Evolutionary conservation across 352 stramenopile species (phyloP).

Genomic region (Phytopythium boreale): DNA sequence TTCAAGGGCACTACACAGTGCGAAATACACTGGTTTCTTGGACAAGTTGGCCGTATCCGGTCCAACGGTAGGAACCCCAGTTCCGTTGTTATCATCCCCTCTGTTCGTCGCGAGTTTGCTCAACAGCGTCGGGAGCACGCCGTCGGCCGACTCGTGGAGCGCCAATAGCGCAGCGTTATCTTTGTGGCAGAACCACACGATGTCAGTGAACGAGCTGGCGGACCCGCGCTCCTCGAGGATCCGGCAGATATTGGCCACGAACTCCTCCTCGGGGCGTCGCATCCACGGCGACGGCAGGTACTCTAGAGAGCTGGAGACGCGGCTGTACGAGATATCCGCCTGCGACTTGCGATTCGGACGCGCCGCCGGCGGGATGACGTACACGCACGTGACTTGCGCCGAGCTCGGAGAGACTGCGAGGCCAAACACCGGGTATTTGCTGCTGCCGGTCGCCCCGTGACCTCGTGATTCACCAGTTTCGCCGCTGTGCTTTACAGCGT

Average conservation of each 20-base stretch:
- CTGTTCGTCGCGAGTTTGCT: constrained; percentile 47
- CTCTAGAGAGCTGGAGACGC: constrained; percentile 69
- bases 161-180: constrained; percentile 60
- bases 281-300: constrained; percentile 63
- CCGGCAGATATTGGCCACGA: constrained; percentile 47
- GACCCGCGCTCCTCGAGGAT: constrained; percentile 53
- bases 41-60: constrained; percentile 9
- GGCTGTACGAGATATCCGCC: constrained; percentile 81
- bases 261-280: constrained; percentile 24
- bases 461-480: neutral
- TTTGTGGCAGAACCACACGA: constrained; percentile 78
- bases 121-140: constrained; percentile 49
- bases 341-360: constrained; percentile 79
- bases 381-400: constrained; percentile 58
- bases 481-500: neutral
- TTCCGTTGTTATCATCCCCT: constrained; percentile 12
- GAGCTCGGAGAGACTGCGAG: constrained; percentile 70
- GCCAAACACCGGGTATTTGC: constrained; percentile 70
- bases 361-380: constrained; percentile 75
- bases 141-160: constrained; percentile 42
- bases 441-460: constrained; percentile 7
- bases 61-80: neutral
- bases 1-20: constrained; percentile 57
- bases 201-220: constrained; percentile 65
- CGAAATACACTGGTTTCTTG: constrained; percentile 56